phyloP scores from a whole-genome alignment of 2,329 filamentous ascomycete species.

The Amauroascus verrucosus region DNA sequence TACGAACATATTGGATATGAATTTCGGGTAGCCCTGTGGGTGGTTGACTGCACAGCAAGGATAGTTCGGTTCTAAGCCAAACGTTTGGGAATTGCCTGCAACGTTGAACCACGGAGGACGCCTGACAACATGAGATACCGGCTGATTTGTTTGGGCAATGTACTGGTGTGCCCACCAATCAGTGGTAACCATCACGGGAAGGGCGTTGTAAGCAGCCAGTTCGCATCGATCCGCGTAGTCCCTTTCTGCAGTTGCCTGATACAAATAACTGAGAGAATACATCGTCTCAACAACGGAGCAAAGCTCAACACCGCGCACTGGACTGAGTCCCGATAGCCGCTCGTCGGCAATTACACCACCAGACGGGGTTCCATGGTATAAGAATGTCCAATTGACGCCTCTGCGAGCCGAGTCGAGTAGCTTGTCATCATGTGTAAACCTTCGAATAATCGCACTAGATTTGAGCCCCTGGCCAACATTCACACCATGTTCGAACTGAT shows the following conservation, averaged over 20 bases:
- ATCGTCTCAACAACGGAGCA: slow-evolving; percentile 45
- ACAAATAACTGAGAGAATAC: slow-evolving; percentile 44
- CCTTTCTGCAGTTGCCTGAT: slow-evolving; percentile 39
- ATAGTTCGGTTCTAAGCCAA: slow-evolving; percentile 44
- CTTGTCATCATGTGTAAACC: slow-evolving; percentile 38
- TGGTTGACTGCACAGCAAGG: slow-evolving; percentile 51
- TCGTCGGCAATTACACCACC: slow-evolving; percentile 45
- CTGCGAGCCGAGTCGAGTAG: slow-evolving; percentile 33
- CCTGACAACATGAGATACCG: slow-evolving; percentile 37
- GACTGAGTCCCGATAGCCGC: slow-evolving; percentile 37
- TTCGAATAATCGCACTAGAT: slow-evolving; percentile 36
- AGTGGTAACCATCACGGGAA: slow-evolving; percentile 43
- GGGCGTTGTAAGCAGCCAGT: slow-evolving; percentile 45
- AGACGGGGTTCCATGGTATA: slow-evolving; percentile 40
- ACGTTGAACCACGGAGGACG: slow-evolving; percentile 42
- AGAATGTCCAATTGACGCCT: slow-evolving; percentile 41
- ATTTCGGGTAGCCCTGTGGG: slow-evolving; percentile 49
- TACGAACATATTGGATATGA: slow-evolving; percentile 41
- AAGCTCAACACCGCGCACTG: slow-evolving; percentile 39
- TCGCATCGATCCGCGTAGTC: slow-evolving; percentile 45
- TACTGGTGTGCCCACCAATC: slow-evolving; percentile 51
- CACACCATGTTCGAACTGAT: slow-evolving; percentile 39
- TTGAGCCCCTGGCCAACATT: slow-evolving; percentile 42
- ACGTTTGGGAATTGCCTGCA: slow-evolving; percentile 38
- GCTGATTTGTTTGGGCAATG: slow-evolving; percentile 45